Evolutionary conservation across 176 grass and related monocot genomes (phyloP).

Genomic region (Metroxylon sagu): DNA sequence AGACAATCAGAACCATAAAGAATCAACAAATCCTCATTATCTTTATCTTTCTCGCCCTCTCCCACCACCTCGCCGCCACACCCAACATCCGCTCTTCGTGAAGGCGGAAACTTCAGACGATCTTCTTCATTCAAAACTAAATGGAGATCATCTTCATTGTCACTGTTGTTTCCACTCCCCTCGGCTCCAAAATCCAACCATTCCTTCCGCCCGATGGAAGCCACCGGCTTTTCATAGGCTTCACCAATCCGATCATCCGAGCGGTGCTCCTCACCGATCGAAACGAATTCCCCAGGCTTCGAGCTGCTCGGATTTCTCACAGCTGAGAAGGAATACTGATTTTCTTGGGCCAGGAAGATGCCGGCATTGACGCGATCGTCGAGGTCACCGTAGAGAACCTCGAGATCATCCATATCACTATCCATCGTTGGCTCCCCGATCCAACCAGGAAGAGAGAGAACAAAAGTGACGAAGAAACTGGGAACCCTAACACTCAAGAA

Average conservation of each 20-base stretch:
- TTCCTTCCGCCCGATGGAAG: slow-evolving; percentile 2
- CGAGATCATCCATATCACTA: slow-evolving; percentile 30
- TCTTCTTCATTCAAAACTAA: slow-evolving; percentile 68
- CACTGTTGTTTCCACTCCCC: slow-evolving; percentile 33
- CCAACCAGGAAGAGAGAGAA: no score
- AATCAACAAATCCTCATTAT: slow-evolving; percentile 5
- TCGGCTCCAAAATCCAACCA: slow-evolving; percentile 26
- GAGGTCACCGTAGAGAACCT: slow-evolving; percentile 68
- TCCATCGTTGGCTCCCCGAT: no score
- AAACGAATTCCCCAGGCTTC: slow-evolving; percentile 40
- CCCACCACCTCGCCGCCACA: slow-evolving; percentile 1
- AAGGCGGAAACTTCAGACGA: slow-evolving; percentile 9
- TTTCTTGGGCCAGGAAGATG: not conserved
- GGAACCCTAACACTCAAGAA: no score
- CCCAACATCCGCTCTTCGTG: slow-evolving; percentile 5
- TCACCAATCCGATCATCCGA: slow-evolving; percentile 14
- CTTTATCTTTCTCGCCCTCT: slow-evolving; percentile 27
- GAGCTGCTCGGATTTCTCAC: slow-evolving; percentile 1
- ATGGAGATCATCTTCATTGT: slow-evolving; percentile 63
- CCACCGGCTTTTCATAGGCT: slow-evolving; percentile 23
- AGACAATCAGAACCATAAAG: not conserved
- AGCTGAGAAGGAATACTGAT: no score
- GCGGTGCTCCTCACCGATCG: slow-evolving; percentile 20
- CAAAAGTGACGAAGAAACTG: no score
- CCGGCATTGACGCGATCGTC: slow-evolving; percentile 42